Percentiles rank a stretch among this genome's conserved stretches.
These are phyloP conservation scores for Artemisia tridentata DNA, from an alignment of 129 eudicot genomes.

Conservation along the genomic window DNA sequence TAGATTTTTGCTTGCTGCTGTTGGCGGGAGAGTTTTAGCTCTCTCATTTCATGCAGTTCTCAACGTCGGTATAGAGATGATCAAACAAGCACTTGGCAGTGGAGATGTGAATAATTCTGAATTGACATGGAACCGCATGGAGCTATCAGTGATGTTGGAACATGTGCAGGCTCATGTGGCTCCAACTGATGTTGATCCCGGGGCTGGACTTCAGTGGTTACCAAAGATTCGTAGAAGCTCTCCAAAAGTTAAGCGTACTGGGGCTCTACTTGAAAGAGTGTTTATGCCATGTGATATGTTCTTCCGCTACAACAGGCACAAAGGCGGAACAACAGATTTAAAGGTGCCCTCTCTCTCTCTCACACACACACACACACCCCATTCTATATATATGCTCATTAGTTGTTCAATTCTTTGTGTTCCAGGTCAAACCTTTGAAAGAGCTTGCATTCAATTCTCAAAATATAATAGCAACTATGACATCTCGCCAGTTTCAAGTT, in stretches of 20 bases:
- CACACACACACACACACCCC: neutral
- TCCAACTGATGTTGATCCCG: constrained; percentile 99
- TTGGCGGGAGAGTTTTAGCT: constrained; percentile 95
- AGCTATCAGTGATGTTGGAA: constrained; percentile 93
- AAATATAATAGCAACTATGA: constrained; percentile 92
- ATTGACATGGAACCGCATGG: constrained; percentile 96
- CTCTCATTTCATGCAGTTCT: constrained; percentile 93
- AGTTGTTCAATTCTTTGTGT: constrained; percentile 25
- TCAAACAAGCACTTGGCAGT: constrained; percentile 78
- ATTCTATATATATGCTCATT: constrained; percentile 5
- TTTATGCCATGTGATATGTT: too few relatives aligned
- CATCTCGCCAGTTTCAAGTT: constrained; percentile 97
- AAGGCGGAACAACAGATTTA: constrained; percentile 70
- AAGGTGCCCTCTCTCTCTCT: constrained; percentile 43
- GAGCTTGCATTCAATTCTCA: constrained; percentile 93
- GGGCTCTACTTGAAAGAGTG: too few relatives aligned
- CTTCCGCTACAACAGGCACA: too few relatives aligned
- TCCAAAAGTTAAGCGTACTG: too few relatives aligned
- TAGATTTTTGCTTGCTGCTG: constrained; percentile 99
- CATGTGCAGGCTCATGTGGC: constrained; percentile 99
- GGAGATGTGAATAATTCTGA: constrained; percentile 62
- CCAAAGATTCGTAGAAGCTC: constrained; percentile 95
- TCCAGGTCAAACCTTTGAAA: constrained; percentile 96
- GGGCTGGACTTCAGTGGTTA: constrained; percentile 99
- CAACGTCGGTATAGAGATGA: constrained; percentile 80